Conservation (phyloP, 768 basidiomycete species). For the Termitomyces sp. region DNA sequence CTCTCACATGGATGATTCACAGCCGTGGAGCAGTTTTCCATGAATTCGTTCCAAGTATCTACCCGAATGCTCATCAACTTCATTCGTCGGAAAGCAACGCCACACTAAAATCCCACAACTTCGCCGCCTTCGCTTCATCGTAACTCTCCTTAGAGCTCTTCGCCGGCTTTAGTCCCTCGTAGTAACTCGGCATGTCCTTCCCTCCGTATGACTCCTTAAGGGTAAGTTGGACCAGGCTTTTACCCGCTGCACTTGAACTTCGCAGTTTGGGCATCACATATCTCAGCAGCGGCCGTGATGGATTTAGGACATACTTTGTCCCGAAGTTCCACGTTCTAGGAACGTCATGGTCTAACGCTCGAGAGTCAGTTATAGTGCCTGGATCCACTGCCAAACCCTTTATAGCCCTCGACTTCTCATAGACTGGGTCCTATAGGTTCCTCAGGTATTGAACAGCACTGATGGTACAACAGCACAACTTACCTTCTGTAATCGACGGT, state of each 20-base stretch:
- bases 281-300: neutral
- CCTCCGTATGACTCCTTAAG: neutral
- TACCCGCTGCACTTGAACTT: constrained; percentile 1
- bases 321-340: neutral
- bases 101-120: constrained; percentile 2
- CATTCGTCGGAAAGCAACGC: neutral
- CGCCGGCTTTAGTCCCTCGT: neutral
- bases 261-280: neutral
- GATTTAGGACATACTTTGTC: constrained; percentile 6
- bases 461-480: neutral
- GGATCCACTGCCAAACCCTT: constrained; percentile 3
- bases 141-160: constrained; percentile 5
- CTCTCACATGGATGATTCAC: neutral
- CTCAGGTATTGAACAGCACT: neutral
- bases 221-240: neutral
- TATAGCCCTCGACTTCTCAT: neutral
- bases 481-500: constrained; percentile 4
- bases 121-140: neutral
- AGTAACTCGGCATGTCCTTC: neutral
- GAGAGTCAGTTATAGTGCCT: constrained; percentile 3
- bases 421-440: neutral
- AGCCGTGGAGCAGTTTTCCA: neutral
- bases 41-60: neutral
- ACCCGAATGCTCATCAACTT: no score
- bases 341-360: neutral